Conservation (phyloP, 1,284 basidiomycete genomes). For the Malassezia furfur region DNA sequence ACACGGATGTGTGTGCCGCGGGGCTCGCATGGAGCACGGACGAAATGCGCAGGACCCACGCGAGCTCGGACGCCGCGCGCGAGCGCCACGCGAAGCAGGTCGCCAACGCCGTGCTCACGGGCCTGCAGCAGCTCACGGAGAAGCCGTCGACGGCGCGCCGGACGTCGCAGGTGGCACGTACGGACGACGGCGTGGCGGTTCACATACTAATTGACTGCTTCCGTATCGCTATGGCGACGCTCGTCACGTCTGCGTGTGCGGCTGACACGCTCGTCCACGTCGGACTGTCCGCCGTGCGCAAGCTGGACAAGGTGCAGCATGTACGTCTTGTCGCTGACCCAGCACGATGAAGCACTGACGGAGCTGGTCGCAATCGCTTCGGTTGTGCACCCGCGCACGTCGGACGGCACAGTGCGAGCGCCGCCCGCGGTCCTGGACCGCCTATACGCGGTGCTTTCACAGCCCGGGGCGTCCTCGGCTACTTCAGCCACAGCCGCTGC, state of each 20-base stretch:
- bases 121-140: not conserved
- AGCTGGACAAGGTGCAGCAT: not conserved
- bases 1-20: not conserved
- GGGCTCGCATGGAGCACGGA: constrained; percentile 2
- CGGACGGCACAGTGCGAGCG: not conserved
- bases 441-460: not conserved
- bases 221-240: constrained; percentile 8
- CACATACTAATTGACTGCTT: constrained; percentile 5
- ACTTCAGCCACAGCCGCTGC: not conserved
- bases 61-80: not conserved
- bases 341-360: constrained; percentile 7
- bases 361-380: constrained; percentile 6
- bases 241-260: not conserved
- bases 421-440: not conserved
- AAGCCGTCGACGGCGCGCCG: not conserved
- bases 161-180: not conserved
- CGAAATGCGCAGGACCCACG: not conserved
- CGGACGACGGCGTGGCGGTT: not conserved
- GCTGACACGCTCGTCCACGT: not conserved
- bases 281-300: constrained; percentile 8
- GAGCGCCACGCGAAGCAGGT: constrained; percentile 28
- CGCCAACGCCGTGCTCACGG: constrained; percentile 22
- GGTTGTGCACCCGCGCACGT: not conserved
- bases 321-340: not conserved
- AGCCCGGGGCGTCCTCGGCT: not conserved